phyloP scores from a whole-genome alignment of 345 rosid species.

The Bruguiera sexangula region DNA sequence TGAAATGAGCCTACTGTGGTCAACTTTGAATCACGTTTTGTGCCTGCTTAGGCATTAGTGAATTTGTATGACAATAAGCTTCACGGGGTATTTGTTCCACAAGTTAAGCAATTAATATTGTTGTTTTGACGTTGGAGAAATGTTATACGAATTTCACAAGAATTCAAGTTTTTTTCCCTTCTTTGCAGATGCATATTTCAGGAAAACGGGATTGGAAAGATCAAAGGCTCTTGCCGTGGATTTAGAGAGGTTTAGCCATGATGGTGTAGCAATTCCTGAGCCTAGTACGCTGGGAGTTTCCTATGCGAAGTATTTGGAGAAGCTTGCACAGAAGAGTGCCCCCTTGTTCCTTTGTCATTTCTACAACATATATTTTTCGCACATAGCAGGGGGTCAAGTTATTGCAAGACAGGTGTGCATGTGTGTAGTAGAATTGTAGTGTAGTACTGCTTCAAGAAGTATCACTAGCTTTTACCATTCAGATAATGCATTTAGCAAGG shows the following conservation, averaged over 20 bases:
- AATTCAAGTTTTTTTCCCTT: not conserved
- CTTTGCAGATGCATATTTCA: conserved; percentile 72
- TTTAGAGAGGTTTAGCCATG: conserved; percentile 57
- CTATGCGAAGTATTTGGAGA: conserved; percentile 67
- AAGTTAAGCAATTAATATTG: too few relatives aligned
- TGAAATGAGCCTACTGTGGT: too few relatives aligned
- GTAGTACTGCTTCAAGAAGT: not conserved
- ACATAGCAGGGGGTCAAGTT: conserved; percentile 84
- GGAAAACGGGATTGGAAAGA: conserved; percentile 83
- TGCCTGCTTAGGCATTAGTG: too few relatives aligned
- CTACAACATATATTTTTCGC: conserved; percentile 87
- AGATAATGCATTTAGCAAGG: not conserved
- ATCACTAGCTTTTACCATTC: not conserved
- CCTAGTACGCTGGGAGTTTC: conserved; percentile 61
- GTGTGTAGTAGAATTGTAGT: too few relatives aligned
- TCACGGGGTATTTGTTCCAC: too few relatives aligned
- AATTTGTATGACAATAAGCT: too few relatives aligned
- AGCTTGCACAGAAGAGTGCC: conserved; percentile 62
- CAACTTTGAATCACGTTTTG: too few relatives aligned
- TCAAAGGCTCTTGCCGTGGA: conserved; percentile 57
- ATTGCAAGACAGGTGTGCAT: conserved; percentile 55
- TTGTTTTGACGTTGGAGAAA: not conserved
- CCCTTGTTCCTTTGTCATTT: conserved; percentile 80
- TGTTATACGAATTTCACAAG: conserved; percentile 6
- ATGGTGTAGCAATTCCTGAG: conserved; percentile 48